Evolutionary conservation across 2,329 filamentous ascomycete species (phyloP), one percentile per base, ranked within the genome.

Genomic region (Karstenula rhodostoma): DNA sequence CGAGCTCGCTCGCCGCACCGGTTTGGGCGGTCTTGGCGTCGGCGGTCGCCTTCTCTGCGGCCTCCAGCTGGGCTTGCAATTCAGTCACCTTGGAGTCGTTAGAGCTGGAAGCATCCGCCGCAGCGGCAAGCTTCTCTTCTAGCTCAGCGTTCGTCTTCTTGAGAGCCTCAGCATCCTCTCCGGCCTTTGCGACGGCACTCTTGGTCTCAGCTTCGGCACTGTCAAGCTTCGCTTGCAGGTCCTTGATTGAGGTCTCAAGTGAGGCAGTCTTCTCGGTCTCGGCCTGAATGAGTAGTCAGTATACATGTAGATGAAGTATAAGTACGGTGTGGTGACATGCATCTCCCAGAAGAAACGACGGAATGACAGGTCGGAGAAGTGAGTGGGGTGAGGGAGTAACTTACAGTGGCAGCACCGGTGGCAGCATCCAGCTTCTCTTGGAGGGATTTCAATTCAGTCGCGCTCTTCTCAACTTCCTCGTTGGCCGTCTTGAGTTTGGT

Each of bases 391-490:
- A 13, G 37, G 17, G 27, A 17, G 10, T 33, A 17, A 54, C 51
- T 44, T n/a, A 54, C 51, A 17, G 51, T 54, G 22, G 53, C 47
- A 51, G 57, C 57, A 12, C 55, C 33, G n/a, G 46, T 58, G 47
- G 60, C 61, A 48, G 53, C 56, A 17, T 53, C 37, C 50, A 53
- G 19, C n/a, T 54, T 54, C 37, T 44, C 51, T 19, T 54, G 49
- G 12, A 52, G 33, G 13, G 49, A 22, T 13, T 52, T 52, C 13
- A 42, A 13, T 22, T 42, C 49, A 15, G 15, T 33, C 13, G 33
- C 22, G 35, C 19, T 52, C 49, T 40, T 52, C 33, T 52, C 49
- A n/a, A 33, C 33, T 4, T 27, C 33, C 49, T 52, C 49, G 23
- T 35, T 52, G 12, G 49, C 49, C 15, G 22, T 35, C 53, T 57